A percentile compares a stretch with the other conserved stretches of the same genome.
These are phyloP conservation scores for Butyriboletus loyo DNA, from an alignment of 768 basidiomycete species.

Conservation along the genomic window DNA sequence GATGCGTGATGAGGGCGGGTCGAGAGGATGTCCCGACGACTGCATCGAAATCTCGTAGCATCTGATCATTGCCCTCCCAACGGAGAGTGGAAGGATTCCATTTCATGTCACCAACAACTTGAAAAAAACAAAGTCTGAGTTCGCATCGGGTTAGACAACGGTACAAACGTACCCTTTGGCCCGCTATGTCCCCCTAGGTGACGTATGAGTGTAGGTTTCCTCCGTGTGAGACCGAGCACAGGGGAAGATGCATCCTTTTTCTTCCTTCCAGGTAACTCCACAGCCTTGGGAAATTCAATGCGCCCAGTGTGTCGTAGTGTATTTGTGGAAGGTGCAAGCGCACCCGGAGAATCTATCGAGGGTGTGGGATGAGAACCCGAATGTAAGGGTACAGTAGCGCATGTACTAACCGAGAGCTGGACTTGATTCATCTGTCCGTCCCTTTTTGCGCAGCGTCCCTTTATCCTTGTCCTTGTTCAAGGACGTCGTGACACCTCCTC, in stretches of 20 bases:
- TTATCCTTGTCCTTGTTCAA: constrained; percentile 46
- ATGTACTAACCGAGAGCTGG: constrained; percentile 38
- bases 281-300: constrained; percentile 50
- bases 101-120: constrained; percentile 94
- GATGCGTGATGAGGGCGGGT: constrained; percentile 93
- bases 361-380: not conserved
- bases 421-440: constrained; percentile 44
- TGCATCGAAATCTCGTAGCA: constrained; percentile 84
- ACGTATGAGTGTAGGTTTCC: constrained; percentile 86
- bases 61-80: constrained; percentile 98
- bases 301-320: constrained; percentile 55
- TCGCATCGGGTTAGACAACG: constrained; percentile 1
- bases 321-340: constrained; percentile 46
- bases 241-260: constrained; percentile 51
- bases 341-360: constrained; percentile 19
- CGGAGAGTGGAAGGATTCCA: constrained; percentile 90
- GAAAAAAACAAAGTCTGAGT: constrained; percentile 12
- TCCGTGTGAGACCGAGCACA: constrained; percentile 44
- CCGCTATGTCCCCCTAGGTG: constrained; percentile 66
- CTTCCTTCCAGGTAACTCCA: constrained; percentile 46
- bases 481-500: constrained; percentile 48
- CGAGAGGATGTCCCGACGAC: constrained; percentile 79
- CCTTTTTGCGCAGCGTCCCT: constrained; percentile 57
- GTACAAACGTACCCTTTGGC: constrained; percentile 62
- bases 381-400: not conserved